Evolutionary conservation across 2,329 filamentous ascomycete genomes (phyloP), one percentile per base, ranked within the genome.

Genomic region (Microdochium bolleyi): DNA sequence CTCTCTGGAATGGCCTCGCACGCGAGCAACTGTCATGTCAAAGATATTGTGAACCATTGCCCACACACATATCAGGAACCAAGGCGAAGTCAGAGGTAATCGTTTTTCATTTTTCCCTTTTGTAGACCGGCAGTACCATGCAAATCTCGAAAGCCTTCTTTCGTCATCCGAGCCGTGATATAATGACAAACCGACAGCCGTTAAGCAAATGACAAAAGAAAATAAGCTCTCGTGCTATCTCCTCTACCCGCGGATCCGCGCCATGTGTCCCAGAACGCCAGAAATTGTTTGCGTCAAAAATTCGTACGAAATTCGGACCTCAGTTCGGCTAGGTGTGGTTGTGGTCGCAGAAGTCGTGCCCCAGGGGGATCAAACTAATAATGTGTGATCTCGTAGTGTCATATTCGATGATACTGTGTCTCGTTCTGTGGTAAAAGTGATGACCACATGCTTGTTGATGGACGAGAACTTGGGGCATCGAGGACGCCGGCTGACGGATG

Each of bases 41-140:
- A n/a, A n/a, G n/a, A n/a, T n/a, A n/a, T n/a, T n/a, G n/a, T n/a
- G n/a, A n/a, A n/a, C n/a, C n/a, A n/a, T n/a, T n/a, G n/a, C n/a
- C n/a, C n/a, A n/a, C n/a, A n/a, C n/a, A n/a, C n/a, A n/a, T n/a
- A n/a, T n/a, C n/a, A n/a, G 7, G 19, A 16, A 19, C 5, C 5
- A 16, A 41, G 13, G 19, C 19, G 3, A 10, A 8, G 16, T 46
- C 41, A 46, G 19, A 22, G 22, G 41, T 46, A 46, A n/a, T 32
- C 3, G 48, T 38, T 38, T 24, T 38, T 25, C 21, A 48, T 46
- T 48, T 46, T 48, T 56, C 5, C 41, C 51, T 49, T 48, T 57
- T 52, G 25, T 41, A 37, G 44, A 24, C 48, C 44, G 70, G 73
- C 73, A 59, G 67, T 73, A 70, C 71, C 67, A 73, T 74, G 72